A percentile compares a stretch with the other conserved stretches of the same genome.
phyloP scores from a whole-genome alignment of 2,329 filamentous ascomycete species.

The Xylaria sp. region DNA sequence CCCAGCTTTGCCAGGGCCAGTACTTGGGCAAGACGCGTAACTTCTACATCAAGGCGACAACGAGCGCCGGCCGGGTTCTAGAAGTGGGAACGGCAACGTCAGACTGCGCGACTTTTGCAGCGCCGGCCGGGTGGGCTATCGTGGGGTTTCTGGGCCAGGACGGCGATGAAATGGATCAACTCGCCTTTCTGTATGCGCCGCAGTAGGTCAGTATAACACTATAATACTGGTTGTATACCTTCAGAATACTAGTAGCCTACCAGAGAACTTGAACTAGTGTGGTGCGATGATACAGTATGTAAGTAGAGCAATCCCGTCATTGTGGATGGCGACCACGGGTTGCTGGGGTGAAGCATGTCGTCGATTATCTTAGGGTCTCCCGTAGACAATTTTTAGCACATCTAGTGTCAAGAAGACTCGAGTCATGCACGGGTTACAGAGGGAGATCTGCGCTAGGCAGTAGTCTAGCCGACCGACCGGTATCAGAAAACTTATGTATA shows the following conservation, averaged over 20 bases:
- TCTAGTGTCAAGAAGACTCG: not conserved
- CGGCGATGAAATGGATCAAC: constrained; percentile 66
- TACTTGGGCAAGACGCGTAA: constrained; percentile 59
- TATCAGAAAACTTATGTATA: not conserved
- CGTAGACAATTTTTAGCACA: not conserved
- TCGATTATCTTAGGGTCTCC: not conserved
- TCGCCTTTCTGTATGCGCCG: constrained; percentile 61
- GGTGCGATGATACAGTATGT: too few relatives aligned
- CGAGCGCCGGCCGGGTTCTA: constrained; percentile 60
- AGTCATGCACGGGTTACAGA: not conserved
- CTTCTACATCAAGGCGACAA: constrained; percentile 67
- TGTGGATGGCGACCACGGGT: not conserved
- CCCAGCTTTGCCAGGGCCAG: constrained; percentile 62
- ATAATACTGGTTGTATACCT: not conserved
- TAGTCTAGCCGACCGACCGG: constrained; percentile 1
- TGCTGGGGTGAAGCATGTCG: constrained; percentile 3
- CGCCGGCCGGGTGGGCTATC: constrained; percentile 56
- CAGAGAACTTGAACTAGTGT: not conserved
- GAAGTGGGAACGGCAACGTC: constrained; percentile 57
- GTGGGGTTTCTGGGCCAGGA: constrained; percentile 53
- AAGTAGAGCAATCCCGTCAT: not conserved
- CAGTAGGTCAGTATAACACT: constrained; percentile 44
- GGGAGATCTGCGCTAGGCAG: too few relatives aligned
- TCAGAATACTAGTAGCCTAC: not conserved
- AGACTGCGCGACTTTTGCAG: constrained; percentile 56